phyloP scores from a whole-genome alignment of 2,329 filamentous ascomycete species.

The Alternaria sp. region DNA sequence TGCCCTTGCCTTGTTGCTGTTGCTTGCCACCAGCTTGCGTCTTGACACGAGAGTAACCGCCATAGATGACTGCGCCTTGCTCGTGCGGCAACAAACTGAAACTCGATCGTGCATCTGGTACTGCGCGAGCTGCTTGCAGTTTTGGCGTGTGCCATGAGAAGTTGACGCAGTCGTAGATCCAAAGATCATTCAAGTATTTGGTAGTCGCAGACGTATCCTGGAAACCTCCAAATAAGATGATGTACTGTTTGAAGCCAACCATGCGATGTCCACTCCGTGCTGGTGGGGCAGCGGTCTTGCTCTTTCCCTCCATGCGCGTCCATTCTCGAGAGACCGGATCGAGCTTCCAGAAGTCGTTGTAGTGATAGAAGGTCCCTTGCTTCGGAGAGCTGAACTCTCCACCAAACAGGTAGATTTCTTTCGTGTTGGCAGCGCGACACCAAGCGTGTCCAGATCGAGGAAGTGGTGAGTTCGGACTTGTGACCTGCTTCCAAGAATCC shows the following conservation, averaged over 20 bases:
- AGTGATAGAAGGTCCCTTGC: conserved; percentile 98
- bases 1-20: conserved; percentile 54
- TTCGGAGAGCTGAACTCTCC: conserved; percentile 97
- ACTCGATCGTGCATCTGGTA: conserved; percentile 88
- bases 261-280: conserved; percentile 92
- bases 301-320: conserved; percentile 83
- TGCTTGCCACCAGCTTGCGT: conserved; percentile 64
- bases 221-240: conserved; percentile 94
- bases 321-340: conserved; percentile 87
- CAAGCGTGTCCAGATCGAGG: conserved; percentile 93
- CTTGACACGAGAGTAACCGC: conserved; percentile 93
- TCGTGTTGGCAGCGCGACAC: conserved; percentile 86
- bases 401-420: conserved; percentile 88
- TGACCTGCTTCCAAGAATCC: conserved; percentile 90
- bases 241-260: conserved; percentile 97
- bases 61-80: conserved; percentile 85
- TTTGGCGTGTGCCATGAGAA: conserved; percentile 83
- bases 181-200: conserved; percentile 90
- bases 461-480: conserved; percentile 87
- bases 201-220: conserved; percentile 96
- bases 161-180: conserved; percentile 91
- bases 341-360: conserved; percentile 96
- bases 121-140: conserved; percentile 77
- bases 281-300: conserved; percentile 79
- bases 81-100: conserved; percentile 94